Evolutionary conservation across 169 alveolate genomes (phyloP).

Genomic region (Perkinsus olseni): DNA sequence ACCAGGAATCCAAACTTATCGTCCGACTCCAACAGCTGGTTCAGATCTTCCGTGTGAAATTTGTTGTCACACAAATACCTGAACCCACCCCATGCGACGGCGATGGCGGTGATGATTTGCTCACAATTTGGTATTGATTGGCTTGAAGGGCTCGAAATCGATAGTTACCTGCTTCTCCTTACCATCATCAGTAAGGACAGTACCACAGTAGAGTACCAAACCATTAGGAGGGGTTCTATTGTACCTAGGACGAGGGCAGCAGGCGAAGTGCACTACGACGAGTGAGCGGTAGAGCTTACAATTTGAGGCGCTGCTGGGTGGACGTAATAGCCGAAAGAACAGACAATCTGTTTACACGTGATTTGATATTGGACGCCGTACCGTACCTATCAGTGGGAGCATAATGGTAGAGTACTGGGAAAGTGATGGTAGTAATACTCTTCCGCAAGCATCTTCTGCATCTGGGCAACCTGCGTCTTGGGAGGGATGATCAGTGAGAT

Average conservation of each 20-base stretch:
- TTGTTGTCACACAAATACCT: slow-evolving; percentile 88
- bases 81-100: not conserved
- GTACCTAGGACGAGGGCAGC: slow-evolving; percentile 43
- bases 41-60: slow-evolving; percentile 76
- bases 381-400: slow-evolving; percentile 54
- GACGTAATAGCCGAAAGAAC: slow-evolving; percentile 96
- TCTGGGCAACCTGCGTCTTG: slow-evolving; percentile 87
- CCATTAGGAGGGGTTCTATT: slow-evolving; percentile 96
- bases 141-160: slow-evolving; percentile 97
- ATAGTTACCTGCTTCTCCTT: slow-evolving; percentile 86
- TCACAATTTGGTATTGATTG: slow-evolving; percentile 85
- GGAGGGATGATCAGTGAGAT: slow-evolving; percentile 91
- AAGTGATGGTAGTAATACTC: slow-evolving; percentile 53
- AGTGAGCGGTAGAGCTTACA: not conserved
- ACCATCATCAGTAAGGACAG: slow-evolving; percentile 90
- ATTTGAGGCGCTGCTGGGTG: slow-evolving; percentile 82
- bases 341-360: slow-evolving; percentile 91
- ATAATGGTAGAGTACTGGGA: not conserved
- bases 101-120: not conserved
- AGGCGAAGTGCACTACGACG: slow-evolving; percentile 6
- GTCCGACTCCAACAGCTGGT: slow-evolving; percentile 78
- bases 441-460: slow-evolving; percentile 84
- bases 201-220: slow-evolving; percentile 92
- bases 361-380: slow-evolving; percentile 93
- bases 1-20: slow-evolving; percentile 96